Evolutionary conservation across 2,329 filamentous ascomycete species (phyloP), one percentile per base, ranked within the genome.

Genomic region (Phialophora macrospora): DNA sequence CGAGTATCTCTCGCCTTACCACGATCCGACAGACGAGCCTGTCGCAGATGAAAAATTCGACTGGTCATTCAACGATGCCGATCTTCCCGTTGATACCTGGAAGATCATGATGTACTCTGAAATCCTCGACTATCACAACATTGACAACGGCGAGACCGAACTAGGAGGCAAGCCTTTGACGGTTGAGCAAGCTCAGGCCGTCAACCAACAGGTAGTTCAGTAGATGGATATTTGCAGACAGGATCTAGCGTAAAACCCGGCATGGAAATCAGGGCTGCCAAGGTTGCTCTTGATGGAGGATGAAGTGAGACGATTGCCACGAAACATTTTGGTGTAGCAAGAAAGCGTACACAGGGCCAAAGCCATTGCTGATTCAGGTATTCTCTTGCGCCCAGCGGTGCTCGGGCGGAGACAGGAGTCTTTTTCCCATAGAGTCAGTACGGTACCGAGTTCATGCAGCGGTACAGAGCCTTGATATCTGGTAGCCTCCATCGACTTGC

Each of bases 71-170:
- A 98, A 98, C 78, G 95, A 99, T 74, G 95, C 94, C 55, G 95
- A 99, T 76, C 83, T 99, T 64, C 94, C 95, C 0, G 93, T 98
- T 58, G 95, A 99, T 77, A 97, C 93, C n/a, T 99, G 95, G 95
- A 99, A 99, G 83, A 97, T 99, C 77, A 99, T 98, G 95, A 99
- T 99, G 95, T 98, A 98, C 84, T 97, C 93, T 60, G 94, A 98
- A 79, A 98, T 99, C 74, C 89, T 98, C 74, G 93, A 98, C 80
- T 98, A 97, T 80, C 95, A 98, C 82, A 97, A 98, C 76, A 90
- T 97, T 69, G 93, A 96, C 71, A 76, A 73, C 51, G 68, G 69
- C 49, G 70, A 71, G 48, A 71, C 72, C 41, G 68, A 70, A 55
- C 67, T 73, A 56, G 71, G 63, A 41, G 67, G 60, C 38, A 69